Evolutionary conservation across 1,284 basidiomycete species (phyloP), one percentile per base, ranked within the genome.

Genomic region (Fomitopsis palustris): DNA sequence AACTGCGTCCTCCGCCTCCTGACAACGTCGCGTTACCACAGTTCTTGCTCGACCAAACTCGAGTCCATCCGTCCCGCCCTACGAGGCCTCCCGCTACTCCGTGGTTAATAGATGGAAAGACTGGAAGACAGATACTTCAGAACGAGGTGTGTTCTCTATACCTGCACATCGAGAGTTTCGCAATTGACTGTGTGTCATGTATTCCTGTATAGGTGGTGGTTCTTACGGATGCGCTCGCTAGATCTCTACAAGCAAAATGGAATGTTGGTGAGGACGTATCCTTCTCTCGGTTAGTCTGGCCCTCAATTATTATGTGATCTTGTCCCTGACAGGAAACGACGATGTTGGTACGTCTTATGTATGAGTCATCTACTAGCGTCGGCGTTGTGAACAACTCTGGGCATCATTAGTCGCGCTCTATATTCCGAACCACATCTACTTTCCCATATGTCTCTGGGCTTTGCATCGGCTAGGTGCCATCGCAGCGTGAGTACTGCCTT

Each of bases 381-480:
- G 19, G 17, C 4, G 16, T 51, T 41, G 37, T 10, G 19, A 17
- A 12, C 16, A 5, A n/a, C 39, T 9, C 39, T 41, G 16, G 17
- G 5, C 39, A 41, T 41, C 6, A n/a, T 5, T 53, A 69, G 67
- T 69, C 21, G 67, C 66, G 12, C 49, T 69, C 4, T 68, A 62
- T 52, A 61, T 63, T n/a, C 63, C 64, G 10, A 70, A 70, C 56
- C 65, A 70, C 54, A 62, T 70, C 51, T 62, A 65, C 33, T 65
- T 63, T 43, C 53, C 57, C 10, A 54, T 60, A n/a, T 14, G 56
- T 19, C 55, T 60, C 4, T 65, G 62, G 90, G 91, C 87, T 3
- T 72, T 77, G 3, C 89, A 92, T 62, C 81, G 81, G 43, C 72
- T 90, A 4, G 89, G 90, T 5, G 90, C 76, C 6, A 81, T 85